phyloP scores from a whole-genome alignment of 2,329 filamentous ascomycete species.

The Lecanicillium sp. region DNA sequence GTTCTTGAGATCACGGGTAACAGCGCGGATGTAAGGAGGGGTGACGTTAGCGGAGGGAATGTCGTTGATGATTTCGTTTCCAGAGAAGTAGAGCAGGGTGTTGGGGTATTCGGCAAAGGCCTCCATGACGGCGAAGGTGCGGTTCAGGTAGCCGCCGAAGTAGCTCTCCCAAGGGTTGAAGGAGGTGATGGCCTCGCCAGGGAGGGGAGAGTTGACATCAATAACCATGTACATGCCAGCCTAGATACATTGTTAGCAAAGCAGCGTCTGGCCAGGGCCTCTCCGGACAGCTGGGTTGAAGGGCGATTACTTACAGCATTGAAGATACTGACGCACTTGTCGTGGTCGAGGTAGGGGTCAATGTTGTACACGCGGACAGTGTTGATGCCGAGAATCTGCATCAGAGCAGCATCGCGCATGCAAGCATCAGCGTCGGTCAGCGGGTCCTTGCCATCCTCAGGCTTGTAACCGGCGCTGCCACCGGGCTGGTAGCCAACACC shows the following conservation, averaged over 20 bases:
- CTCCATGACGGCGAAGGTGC: slow-evolving; percentile 61
- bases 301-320: slow-evolving; percentile 41
- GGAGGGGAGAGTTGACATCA: slow-evolving; percentile 60
- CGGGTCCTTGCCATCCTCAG: slow-evolving; percentile 48
- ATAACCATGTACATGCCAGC: slow-evolving; percentile 65
- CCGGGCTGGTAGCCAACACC: slow-evolving; percentile 66
- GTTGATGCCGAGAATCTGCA: slow-evolving; percentile 61
- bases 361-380: slow-evolving; percentile 66
- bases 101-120: slow-evolving; percentile 63
- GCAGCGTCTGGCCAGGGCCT: background rate
- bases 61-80: slow-evolving; percentile 72
- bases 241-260: slow-evolving; percentile 21
- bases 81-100: slow-evolving; percentile 68
- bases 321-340: slow-evolving; percentile 62
- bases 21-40: slow-evolving; percentile 67
- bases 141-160: slow-evolving; percentile 55
- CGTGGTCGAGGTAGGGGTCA: slow-evolving; percentile 59
- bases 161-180: slow-evolving; percentile 53
- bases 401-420: slow-evolving; percentile 58
- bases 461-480: slow-evolving; percentile 57
- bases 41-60: slow-evolving; percentile 51
- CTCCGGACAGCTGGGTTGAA: too few species aligned
- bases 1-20: slow-evolving; percentile 74
- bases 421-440: slow-evolving; percentile 53
- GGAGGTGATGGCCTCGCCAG: slow-evolving; percentile 51